These are phyloP conservation scores for Byssothecium circinans DNA, from an alignment of 2,329 filamentous ascomycete species.

Conservation along the genomic window DNA sequence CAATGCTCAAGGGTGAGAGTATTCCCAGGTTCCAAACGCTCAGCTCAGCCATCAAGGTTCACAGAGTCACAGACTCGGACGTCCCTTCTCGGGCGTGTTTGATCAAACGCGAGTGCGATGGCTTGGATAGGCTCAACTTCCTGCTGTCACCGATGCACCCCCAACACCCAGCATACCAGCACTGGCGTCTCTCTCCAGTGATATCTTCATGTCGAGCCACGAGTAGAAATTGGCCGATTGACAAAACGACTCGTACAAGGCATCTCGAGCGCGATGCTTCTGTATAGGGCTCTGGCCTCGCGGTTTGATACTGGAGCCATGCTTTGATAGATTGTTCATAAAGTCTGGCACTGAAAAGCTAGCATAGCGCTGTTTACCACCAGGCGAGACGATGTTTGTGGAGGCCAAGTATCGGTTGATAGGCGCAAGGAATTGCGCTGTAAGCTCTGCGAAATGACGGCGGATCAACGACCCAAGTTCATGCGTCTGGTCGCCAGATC, in stretches of 20 bases:
- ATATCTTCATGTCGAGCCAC: slow-evolving; percentile 48
- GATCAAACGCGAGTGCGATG: too few relatives aligned
- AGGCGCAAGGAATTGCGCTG: slow-evolving; percentile 45
- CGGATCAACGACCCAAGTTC: slow-evolving; percentile 43
- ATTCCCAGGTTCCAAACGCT: too few relatives aligned
- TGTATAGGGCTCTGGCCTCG: slow-evolving; percentile 43
- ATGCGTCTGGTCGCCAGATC: slow-evolving; percentile 31
- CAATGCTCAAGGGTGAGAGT: too few relatives aligned
- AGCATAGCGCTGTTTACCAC: slow-evolving; percentile 42
- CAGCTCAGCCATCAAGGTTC: too few relatives aligned
- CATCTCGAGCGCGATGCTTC: slow-evolving; percentile 40
- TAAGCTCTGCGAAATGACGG: slow-evolving; percentile 46
- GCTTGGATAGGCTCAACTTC: neutral
- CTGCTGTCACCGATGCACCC: neutral
- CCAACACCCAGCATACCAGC: slow-evolving; percentile 36
- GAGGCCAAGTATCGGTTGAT: slow-evolving; percentile 46
- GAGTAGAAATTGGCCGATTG: slow-evolving; percentile 45
- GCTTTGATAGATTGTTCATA: slow-evolving; percentile 40
- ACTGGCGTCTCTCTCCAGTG: slow-evolving; percentile 44
- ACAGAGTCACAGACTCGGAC: too few relatives aligned
- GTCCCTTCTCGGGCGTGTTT: too few relatives aligned
- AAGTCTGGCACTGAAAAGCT: slow-evolving; percentile 44
- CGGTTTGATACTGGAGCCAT: slow-evolving; percentile 45
- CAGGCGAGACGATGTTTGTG: slow-evolving; percentile 36
- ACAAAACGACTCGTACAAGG: slow-evolving; percentile 44